Evolutionary conservation across 2,329 filamentous ascomycete genomes (phyloP), one percentile per base, ranked within the genome.

Genomic region (Aspergillus phoenicis): DNA sequence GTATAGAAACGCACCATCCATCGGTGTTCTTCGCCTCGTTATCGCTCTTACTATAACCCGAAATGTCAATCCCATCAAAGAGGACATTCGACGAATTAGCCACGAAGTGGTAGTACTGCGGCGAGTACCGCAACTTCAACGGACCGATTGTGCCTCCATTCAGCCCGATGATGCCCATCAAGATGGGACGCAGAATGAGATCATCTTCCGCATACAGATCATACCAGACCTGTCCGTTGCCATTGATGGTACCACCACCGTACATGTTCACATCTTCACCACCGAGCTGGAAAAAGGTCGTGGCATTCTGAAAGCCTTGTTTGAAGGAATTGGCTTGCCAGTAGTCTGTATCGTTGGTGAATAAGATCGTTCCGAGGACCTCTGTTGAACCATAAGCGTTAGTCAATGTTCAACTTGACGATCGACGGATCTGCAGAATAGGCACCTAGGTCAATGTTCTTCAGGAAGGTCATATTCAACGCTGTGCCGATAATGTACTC

Each of bases 201-300:
- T 82, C 81, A 61, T 88, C 77, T 30, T 78, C 69, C 2, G 85
- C 84, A 65, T 87, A 89, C 24, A 85, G 75, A 64, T 89, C 84
- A 67, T 89, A 89, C 85, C 87, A 88, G 1, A 81, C 81, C 68
- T 89, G 85, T 0, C 86, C 87, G 59, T 86, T 87, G 15, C 89
- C 88, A 67, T 90, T 83, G 8, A 89, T 73, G 8, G 81, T 85
- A 47, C 86, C 85, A 15, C 84, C 85, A 0, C 88, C 89, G 62
- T 89, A 91, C 49, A 91, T 82, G 60, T 89, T 87, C 10, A 91
- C 85, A 73, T 85, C 87, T 20, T 82, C 77, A 30, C 88, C 88
- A 43, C 88, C 87, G 39, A 89, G 81, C 70, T 87, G 83, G 80
- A 87, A 90, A 78, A 90, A 89, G 1, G 85, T 85, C 0, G 85